phyloP scores from a whole-genome alignment of 139 green algal species.

The Gonium pectorale region DNA sequence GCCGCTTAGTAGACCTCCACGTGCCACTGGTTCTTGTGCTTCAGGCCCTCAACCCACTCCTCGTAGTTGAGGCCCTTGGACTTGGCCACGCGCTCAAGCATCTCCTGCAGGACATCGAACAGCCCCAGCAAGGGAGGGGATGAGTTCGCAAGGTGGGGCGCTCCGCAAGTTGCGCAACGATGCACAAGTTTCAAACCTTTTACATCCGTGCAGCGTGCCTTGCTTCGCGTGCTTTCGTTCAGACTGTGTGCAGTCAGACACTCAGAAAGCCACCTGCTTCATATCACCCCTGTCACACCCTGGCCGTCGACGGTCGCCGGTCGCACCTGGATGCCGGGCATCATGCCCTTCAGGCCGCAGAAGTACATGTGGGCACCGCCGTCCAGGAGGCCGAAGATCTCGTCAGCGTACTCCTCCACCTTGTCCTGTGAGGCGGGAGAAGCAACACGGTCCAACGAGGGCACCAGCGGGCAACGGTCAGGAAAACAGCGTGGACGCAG shows the following conservation, averaged over 20 bases:
- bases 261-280: too few species aligned
- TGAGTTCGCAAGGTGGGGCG: too few species aligned
- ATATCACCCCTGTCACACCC: neutral
- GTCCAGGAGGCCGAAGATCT: slow-evolving; percentile 97
- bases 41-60: slow-evolving; percentile 89
- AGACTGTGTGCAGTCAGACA: too few species aligned
- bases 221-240: too few species aligned
- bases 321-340: slow-evolving; percentile 79
- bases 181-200: too few species aligned
- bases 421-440: slow-evolving; percentile 83
- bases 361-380: slow-evolving; percentile 99
- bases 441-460: neutral
- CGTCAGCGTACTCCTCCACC: slow-evolving; percentile 97
- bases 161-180: too few species aligned
- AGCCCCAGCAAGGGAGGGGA: too few species aligned
- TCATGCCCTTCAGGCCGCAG: slow-evolving; percentile 99
- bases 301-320: neutral
- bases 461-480: neutral
- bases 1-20: slow-evolving; percentile 95
- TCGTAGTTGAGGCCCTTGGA: slow-evolving; percentile 91
- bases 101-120: slow-evolving; percentile 70
- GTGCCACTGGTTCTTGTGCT: slow-evolving; percentile 93
- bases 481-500: too few species aligned
- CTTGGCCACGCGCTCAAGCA: slow-evolving; percentile 94
- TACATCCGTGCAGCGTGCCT: too few species aligned